These are phyloP conservation scores for Boletus huronensis DNA, from an alignment of 768 basidiomycete genomes.

Conservation along the genomic window DNA sequence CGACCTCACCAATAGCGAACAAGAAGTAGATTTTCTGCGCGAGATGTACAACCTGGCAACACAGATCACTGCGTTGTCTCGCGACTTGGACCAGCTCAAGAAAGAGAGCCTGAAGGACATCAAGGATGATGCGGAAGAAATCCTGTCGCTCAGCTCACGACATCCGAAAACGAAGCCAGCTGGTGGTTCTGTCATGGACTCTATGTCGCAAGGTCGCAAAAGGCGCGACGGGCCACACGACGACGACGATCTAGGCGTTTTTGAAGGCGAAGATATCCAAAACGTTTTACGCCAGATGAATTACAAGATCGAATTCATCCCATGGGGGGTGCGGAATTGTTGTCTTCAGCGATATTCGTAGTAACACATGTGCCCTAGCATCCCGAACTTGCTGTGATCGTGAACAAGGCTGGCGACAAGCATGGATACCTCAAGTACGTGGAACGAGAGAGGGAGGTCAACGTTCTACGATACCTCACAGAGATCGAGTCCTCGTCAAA, in stretches of 20 bases:
- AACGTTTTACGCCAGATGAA: background rate
- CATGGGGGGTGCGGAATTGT: background rate
- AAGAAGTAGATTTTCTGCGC: conserved; percentile 1
- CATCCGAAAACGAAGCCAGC: no score
- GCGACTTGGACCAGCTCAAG: background rate
- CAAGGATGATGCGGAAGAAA: background rate
- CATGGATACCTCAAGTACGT: conserved; percentile 12
- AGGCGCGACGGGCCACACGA: background rate
- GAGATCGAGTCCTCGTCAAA: conserved; percentile 4
- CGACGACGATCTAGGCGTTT: background rate
- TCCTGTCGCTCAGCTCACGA: background rate
- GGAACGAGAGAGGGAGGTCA: background rate
- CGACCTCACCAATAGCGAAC: background rate
- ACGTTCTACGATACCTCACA: conserved; percentile 7
- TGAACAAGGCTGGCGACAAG: background rate
- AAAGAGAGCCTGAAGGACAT: background rate
- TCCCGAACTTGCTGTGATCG: conserved; percentile 8
- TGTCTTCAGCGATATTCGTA: background rate
- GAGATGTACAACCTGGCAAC: conserved; percentile 12
- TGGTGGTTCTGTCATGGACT: background rate
- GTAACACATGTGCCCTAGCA: conserved; percentile 1
- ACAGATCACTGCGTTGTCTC: background rate
- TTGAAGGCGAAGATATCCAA: conserved; percentile 2
- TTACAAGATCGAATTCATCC: background rate
- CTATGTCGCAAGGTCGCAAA: background rate